Evolutionary conservation across 2,329 filamentous ascomycete genomes (phyloP).

Genomic region (Teratosphaeria nubilosa): DNA sequence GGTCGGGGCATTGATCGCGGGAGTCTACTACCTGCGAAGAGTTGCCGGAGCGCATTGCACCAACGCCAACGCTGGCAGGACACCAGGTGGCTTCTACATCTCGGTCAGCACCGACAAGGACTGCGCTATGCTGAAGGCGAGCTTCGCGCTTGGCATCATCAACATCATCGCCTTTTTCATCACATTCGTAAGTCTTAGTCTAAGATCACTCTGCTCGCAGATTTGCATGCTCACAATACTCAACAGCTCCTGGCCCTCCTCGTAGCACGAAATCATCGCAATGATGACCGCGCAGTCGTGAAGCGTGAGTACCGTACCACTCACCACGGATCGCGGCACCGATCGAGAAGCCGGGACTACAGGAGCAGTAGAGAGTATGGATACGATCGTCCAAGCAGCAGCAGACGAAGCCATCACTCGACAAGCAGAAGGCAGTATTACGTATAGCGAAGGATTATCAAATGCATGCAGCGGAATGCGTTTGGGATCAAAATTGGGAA

Average conservation of each 20-base stretch:
- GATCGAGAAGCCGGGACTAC: constrained; percentile 18
- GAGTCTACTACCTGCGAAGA: constrained; percentile 47
- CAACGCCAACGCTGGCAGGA: constrained; percentile 38
- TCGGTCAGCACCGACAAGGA: constrained; percentile 53
- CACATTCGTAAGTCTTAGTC: constrained; percentile 49
- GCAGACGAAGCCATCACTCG: constrained; percentile 12
- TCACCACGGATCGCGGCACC: constrained; percentile 20
- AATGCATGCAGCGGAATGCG: neutral
- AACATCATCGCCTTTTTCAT: constrained; percentile 71
- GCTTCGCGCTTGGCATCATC: constrained; percentile 85
- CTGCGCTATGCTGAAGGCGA: constrained; percentile 86
- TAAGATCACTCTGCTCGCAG: neutral
- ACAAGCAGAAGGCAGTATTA: constrained; percentile 22
- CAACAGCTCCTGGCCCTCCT: constrained; percentile 51
- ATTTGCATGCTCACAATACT: neutral
- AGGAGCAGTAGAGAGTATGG: constrained; percentile 22
- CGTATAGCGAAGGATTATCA: constrained; percentile 8
- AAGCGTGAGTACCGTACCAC: constrained; percentile 42
- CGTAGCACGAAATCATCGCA: constrained; percentile 33
- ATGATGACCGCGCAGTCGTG: constrained; percentile 41
- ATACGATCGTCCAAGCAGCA: constrained; percentile 10
- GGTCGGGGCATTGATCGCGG: constrained; percentile 53
- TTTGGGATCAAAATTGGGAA: neutral
- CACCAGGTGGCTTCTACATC: constrained; percentile 6
- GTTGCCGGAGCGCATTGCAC: constrained; percentile 58